Evolutionary conservation across 2,329 filamentous ascomycete genomes (phyloP).

Genomic region (Zymoseptoria tritici): DNA sequence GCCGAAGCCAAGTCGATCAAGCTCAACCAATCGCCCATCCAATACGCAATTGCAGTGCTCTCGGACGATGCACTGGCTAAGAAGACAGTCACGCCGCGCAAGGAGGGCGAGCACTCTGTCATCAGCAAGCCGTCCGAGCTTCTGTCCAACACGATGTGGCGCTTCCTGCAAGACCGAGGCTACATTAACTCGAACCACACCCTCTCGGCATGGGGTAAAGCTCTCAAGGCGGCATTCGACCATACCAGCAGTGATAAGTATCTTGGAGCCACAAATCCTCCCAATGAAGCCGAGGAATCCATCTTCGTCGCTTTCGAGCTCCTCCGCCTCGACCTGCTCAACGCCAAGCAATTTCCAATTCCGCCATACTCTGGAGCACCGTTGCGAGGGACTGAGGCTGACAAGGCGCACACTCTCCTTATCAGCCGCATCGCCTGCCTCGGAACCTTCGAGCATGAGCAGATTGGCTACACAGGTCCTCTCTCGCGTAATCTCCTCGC

Average conservation of each 20-base stretch:
- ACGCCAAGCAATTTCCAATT: conserved; percentile 53
- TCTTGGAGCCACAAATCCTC: conserved; percentile 50
- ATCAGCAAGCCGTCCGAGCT: conserved; percentile 59
- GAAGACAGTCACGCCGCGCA: conserved; percentile 53
- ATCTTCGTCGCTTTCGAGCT: conserved; percentile 80
- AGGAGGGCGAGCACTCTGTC: conserved; percentile 38
- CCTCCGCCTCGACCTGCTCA: conserved; percentile 69
- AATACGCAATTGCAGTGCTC: conserved; percentile 50
- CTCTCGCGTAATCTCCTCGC: conserved; percentile 82
- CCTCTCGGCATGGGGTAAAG: conserved; percentile 76
- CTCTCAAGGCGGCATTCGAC: conserved; percentile 53
- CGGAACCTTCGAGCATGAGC: conserved; percentile 71
- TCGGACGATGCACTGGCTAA: conserved; percentile 62
- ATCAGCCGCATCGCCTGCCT: conserved; percentile 82
- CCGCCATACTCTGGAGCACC: conserved; percentile 50
- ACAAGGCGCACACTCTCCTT: conserved; percentile 70
- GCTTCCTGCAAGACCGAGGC: conserved; percentile 79
- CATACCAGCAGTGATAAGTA: conserved; percentile 16
- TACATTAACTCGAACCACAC: conserved; percentile 75
- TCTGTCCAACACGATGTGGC: conserved; percentile 69
- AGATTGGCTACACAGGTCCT: conserved; percentile 88
- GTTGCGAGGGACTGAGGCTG: conserved; percentile 54
- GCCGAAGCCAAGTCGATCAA: conserved; percentile 12
- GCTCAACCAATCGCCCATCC: conserved; percentile 35
- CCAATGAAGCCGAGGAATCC: conserved; percentile 61